phyloP scores from a whole-genome alignment of 106 monocot genomes.

The Cymbidium sinense region DNA sequence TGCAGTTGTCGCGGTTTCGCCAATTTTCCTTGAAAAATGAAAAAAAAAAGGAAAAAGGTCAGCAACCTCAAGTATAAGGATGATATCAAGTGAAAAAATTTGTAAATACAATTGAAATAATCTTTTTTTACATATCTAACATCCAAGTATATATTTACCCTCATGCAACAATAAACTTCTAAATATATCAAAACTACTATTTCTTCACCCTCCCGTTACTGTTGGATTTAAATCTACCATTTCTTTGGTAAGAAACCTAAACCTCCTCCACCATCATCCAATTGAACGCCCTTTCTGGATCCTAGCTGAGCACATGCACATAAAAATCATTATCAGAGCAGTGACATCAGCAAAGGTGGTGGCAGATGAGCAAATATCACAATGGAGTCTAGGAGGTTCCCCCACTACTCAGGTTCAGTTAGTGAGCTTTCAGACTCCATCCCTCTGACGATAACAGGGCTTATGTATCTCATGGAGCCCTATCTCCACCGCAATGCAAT shows the following conservation, averaged over 20 bases:
- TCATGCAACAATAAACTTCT: background rate
- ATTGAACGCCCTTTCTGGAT: background rate
- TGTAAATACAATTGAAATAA: background rate
- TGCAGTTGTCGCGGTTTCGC: conserved; percentile 96
- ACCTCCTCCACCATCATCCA: background rate
- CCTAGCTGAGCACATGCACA: background rate
- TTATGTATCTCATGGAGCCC: background rate
- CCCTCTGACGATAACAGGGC: background rate
- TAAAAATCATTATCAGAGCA: background rate
- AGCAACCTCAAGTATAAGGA: background rate
- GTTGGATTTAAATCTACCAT: background rate
- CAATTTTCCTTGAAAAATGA: conserved; percentile 56
- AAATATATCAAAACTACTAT: background rate
- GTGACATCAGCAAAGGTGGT: background rate
- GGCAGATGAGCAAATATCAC: background rate
- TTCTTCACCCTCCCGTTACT: background rate
- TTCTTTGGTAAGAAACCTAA: background rate
- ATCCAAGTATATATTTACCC: background rate
- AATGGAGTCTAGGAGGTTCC: background rate
- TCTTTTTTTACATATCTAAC: background rate
- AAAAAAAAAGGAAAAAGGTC: conserved; percentile 5
- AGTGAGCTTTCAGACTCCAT: background rate
- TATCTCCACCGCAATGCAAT: background rate
- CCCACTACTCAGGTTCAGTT: background rate
- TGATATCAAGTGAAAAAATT: background rate